A percentile compares a stretch with the other conserved stretches of the same genome.
Evolutionary conservation across 495 filamentous ascomycete genomes (phyloP).

Genomic region (Neurospora sp.): DNA sequence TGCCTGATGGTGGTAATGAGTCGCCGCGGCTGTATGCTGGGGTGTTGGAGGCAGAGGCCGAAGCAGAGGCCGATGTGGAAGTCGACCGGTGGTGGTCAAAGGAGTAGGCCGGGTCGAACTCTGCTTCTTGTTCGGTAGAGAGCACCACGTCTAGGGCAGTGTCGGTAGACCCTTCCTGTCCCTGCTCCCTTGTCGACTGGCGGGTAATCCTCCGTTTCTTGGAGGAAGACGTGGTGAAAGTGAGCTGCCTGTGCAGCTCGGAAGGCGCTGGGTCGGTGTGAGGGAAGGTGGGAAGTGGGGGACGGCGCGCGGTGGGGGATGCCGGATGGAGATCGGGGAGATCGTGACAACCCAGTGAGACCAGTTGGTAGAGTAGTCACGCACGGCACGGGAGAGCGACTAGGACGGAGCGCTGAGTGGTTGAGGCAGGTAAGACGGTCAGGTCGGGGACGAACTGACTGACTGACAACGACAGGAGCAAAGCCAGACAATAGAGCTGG

Average conservation of each 20-base stretch:
- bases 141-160: slow-evolving; percentile 35
- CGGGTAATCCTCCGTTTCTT: slow-evolving; percentile 82
- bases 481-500: not conserved
- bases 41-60: slow-evolving; percentile 28
- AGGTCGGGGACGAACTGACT: not conserved
- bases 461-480: not conserved
- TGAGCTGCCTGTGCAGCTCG: slow-evolving; percentile 59
- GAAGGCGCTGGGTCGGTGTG: slow-evolving; percentile 13
- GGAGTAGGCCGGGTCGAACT: slow-evolving; percentile 5
- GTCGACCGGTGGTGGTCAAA: slow-evolving; percentile 18
- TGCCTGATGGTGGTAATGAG: slow-evolving; percentile 37
- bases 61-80: slow-evolving; percentile 26
- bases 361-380: not conserved
- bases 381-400: not conserved
- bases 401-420: not conserved
- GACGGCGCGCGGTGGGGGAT: slow-evolving; percentile 8
- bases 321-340: not conserved
- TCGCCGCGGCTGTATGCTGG: slow-evolving; percentile 55
- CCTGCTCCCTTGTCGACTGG: slow-evolving; percentile 32
- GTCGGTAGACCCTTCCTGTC: slow-evolving; percentile 18
- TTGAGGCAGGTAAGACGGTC: not conserved
- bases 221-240: slow-evolving; percentile 77
- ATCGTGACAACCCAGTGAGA: not conserved
- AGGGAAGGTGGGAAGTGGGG: slow-evolving; percentile 4
- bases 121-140: slow-evolving; percentile 38